Evolutionary conservation across 495 filamentous ascomycete species (phyloP).

Genomic region (Amphirosellinia nigrospora): DNA sequence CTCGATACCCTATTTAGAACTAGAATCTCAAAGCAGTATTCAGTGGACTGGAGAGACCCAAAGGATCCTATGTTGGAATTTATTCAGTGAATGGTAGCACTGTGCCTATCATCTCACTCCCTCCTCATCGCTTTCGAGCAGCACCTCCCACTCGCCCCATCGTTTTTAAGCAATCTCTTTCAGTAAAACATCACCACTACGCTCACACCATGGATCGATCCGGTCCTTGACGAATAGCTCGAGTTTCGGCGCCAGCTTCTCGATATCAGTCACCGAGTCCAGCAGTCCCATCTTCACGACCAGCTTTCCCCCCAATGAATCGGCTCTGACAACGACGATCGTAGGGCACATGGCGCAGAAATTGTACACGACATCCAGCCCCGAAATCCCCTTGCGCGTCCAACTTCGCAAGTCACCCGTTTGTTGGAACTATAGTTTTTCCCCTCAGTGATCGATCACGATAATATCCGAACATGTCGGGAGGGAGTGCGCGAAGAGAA

Average conservation of each 20-base stretch:
- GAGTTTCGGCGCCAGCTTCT: neutral
- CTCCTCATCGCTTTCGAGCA: neutral
- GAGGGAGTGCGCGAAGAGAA: neutral
- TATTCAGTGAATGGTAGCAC: neutral
- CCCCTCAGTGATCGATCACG: neutral
- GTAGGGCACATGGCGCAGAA: conserved; percentile 22
- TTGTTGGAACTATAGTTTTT: conserved; percentile 10
- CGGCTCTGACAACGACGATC: neutral
- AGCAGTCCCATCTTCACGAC: conserved; percentile 9
- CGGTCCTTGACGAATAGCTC: conserved; percentile 22
- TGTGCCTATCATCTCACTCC: neutral
- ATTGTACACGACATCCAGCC: conserved; percentile 14
- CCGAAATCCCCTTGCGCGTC: conserved; percentile 15
- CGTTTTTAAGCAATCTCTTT: neutral
- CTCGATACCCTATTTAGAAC: neutral
- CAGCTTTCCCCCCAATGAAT: neutral
- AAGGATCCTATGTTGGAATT: neutral
- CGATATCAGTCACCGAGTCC: conserved; percentile 9
- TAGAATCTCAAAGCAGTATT: neutral
- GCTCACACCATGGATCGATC: conserved; percentile 20
- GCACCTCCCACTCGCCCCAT: neutral
- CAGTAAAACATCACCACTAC: conserved; percentile 5
- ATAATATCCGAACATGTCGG: neutral
- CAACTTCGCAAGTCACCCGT: conserved; percentile 12
- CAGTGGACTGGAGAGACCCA: neutral